Base-by-base conservation (phyloP, 2,329 filamentous ascomycete genomes). In the Fusarium chuoi region DNA sequence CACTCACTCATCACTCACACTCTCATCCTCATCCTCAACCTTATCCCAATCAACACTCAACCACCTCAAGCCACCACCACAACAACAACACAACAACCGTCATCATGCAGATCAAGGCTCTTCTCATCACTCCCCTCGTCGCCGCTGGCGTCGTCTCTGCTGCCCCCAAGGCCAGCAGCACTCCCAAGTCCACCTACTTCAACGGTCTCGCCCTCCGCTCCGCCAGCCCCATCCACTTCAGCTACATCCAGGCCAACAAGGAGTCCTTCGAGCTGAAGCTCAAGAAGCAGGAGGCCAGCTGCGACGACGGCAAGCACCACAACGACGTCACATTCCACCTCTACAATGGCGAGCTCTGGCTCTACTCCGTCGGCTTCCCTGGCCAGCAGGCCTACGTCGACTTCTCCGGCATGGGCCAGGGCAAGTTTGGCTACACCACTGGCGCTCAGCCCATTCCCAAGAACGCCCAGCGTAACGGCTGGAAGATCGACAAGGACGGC, bases 401-500 rank as follows among this genome's bases (percentile, higher is more conserved):
- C 79, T 85, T 86, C 49, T 89, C 87, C 51, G 89, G 88, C 76
- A 89, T 90, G 88, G 86, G 87, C 72, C 86, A 88, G 73, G 89
- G 89, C 57, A 80, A 83, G 28, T 76, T 90, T 46, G 84, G 85
- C 46, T 91, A 89, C 82, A 84, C 84, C 39, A 87, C 85, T 8
- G 86, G 85, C 46, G 63, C 84, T 75, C 44, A 75, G 85, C 73
- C 55, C 12, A 64, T 81, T 1, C 83, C 84, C 36, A 75, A 73
- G 39, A 85, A 87, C 77, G 79, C 68, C 33, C 86, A 90, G 82
- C 80, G 82, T 60, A 82, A 81, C 49, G 84, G 84, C 62, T 91
- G 87, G 83, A 72, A 79, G 30, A 70, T 90, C 55, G 83, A 85
- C 75, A 76, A 79, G 51, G 65, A 77, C 66, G 82, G 81, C 68